A percentile compares a stretch with the other conserved stretches of the same genome.
phyloP scores from a whole-genome alignment of 208 protist species.

The Trypanosoma cruzi region DNA sequence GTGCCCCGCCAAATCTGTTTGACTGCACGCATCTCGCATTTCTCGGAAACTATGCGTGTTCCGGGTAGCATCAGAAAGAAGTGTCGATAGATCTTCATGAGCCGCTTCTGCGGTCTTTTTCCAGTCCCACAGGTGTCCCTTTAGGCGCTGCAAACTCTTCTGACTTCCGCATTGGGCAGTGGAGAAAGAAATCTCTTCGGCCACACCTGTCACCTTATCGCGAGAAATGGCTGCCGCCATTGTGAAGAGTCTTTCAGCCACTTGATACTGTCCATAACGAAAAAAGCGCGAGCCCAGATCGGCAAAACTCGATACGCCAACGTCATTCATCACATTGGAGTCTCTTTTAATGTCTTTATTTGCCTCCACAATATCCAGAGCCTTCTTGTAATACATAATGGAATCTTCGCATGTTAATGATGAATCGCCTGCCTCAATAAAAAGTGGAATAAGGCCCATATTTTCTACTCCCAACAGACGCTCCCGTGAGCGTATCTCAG shows the following conservation, averaged over 20 bases:
- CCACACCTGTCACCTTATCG: background rate
- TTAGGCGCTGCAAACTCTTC: conserved; percentile 2
- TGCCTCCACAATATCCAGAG: conserved; percentile 16
- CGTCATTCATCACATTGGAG: conserved; percentile 1
- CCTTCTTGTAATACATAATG: conserved; percentile 13
- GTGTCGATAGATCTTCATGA: conserved; percentile 1
- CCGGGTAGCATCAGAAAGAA: background rate
- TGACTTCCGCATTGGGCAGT: background rate
- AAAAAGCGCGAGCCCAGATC: conserved; percentile 21
- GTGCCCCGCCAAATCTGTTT: background rate
- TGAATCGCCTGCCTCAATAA: conserved; percentile 22
- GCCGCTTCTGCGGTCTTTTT: background rate
- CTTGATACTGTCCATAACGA: conserved; percentile 8
- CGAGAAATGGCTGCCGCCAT: conserved; percentile 12
- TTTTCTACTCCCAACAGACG: conserved; percentile 15
- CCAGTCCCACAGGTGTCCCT: conserved; percentile 10
- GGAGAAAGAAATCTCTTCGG: background rate
- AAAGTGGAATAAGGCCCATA: conserved; percentile 22
- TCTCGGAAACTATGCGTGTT: background rate
- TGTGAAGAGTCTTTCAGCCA: conserved; percentile 8
- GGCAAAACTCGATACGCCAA: conserved; percentile 8
- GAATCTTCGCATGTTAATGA: background rate
- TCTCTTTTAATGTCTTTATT: conserved; percentile 2
- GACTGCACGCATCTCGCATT: conserved; percentile 3
- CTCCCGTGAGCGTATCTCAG: conserved; percentile 27